Evolutionary conservation across 2,329 filamentous ascomycete genomes (phyloP).

Genomic region (Trichocomaceae sp.): DNA sequence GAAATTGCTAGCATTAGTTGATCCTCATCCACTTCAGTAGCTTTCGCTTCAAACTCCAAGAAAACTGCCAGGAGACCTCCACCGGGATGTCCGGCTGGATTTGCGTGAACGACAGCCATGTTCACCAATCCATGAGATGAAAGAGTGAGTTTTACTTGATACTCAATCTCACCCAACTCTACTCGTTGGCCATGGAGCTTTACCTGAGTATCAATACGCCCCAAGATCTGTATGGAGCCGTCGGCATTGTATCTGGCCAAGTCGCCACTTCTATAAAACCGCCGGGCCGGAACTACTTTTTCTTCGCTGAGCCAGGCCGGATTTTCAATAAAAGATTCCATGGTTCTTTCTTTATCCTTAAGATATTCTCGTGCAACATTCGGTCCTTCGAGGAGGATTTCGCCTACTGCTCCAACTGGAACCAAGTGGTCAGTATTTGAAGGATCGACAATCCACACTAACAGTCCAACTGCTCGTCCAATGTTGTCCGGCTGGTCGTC

Average conservation of each 20-base stretch:
- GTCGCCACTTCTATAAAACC: constrained; percentile 32
- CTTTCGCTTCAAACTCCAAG: not conserved
- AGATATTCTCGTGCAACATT: constrained; percentile 41
- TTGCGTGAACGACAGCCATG: constrained; percentile 13
- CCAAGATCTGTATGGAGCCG: constrained; percentile 28
- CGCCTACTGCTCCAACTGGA: constrained; percentile 35
- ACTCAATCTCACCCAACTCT: constrained; percentile 37
- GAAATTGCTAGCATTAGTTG: not conserved
- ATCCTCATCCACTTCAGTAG: not conserved
- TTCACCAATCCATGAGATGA: constrained; percentile 32
- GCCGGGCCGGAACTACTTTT: constrained; percentile 24
- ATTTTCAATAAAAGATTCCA: constrained; percentile 29
- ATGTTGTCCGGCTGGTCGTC: constrained; percentile 6
- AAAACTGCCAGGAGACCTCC: not conserved
- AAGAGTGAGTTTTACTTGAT: not conserved
- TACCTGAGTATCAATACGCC: constrained; percentile 33
- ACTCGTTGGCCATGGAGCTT: constrained; percentile 38
- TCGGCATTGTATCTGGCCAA: constrained; percentile 29
- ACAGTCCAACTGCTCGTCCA: constrained; percentile 35
- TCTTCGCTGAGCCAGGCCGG: constrained; percentile 29
- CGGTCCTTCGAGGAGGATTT: constrained; percentile 37
- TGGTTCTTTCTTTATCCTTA: constrained; percentile 33
- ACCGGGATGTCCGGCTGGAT: not conserved
- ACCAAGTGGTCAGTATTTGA: constrained; percentile 38
- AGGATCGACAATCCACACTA: constrained; percentile 41